Evolutionary conservation across 176 grass and related monocot genomes (phyloP).

Genomic region (Triticum aestivum): IWGSC_CS_RefSeq_v2.1 NC_057802.1:86385478-86385977

Average conservation of each 20-base stretch:
- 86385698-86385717: constrained; percentile 57
- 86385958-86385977: constrained; percentile 68
- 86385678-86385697: constrained; percentile 71
- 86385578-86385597: constrained; percentile 57
- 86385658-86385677: constrained; percentile 70
- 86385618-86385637: constrained; percentile 38
- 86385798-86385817: constrained; percentile 52
- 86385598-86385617: constrained; percentile 50
- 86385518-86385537: constrained; percentile 63
- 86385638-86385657: constrained; percentile 58
- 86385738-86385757: constrained; percentile 66
- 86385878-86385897: constrained; percentile 59
- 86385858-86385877: constrained; percentile 57
- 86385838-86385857: constrained; percentile 47
- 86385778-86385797: constrained; percentile 47
- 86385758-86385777: constrained; percentile 39
- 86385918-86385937: constrained; percentile 62
- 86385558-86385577: constrained; percentile 60
- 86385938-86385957: constrained; percentile 53
- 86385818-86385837: constrained; percentile 50
- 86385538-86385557: constrained; percentile 67
- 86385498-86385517: constrained; percentile 67
- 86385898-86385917: constrained; percentile 65
- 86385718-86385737: constrained; percentile 62
- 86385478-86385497: constrained; percentile 55